A percentile compares a stretch with the other conserved stretches of the same genome.
phyloP scores from a whole-genome alignment of 2,329 filamentous ascomycete genomes.

The Ascochyta clinopodiicola region DNA sequence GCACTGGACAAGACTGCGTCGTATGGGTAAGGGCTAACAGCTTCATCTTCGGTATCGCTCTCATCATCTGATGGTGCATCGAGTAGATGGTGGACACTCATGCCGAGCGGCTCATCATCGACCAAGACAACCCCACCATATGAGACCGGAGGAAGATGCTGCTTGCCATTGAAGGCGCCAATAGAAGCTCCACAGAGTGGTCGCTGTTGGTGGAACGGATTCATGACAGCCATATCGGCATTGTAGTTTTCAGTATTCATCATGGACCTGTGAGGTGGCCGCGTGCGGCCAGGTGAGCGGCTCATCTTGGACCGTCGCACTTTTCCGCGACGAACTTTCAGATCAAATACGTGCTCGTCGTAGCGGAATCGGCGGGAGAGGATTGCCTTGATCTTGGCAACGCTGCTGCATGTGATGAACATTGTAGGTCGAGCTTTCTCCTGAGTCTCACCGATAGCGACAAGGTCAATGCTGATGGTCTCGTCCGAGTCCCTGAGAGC shows the following conservation, averaged over 20 bases:
- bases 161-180: slow-evolving; percentile 83
- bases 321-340: slow-evolving; percentile 76
- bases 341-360: slow-evolving; percentile 67
- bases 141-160: slow-evolving; percentile 87
- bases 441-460: slow-evolving; percentile 73
- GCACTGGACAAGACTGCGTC: slow-evolving; percentile 54
- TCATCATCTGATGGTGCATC: slow-evolving; percentile 68
- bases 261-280: slow-evolving; percentile 50
- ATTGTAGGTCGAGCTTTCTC: slow-evolving; percentile 74
- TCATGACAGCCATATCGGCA: slow-evolving; percentile 58
- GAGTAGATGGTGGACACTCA: slow-evolving; percentile 97
- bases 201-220: slow-evolving; percentile 77
- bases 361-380: slow-evolving; percentile 74
- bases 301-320: slow-evolving; percentile 67
- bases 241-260: slow-evolving; percentile 46
- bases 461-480: slow-evolving; percentile 78
- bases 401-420: slow-evolving; percentile 77
- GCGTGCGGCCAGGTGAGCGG: slow-evolving; percentile 37
- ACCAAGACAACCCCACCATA: slow-evolving; percentile 88
- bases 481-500: slow-evolving; percentile 77
- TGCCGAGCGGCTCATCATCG: slow-evolving; percentile 83
- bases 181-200: slow-evolving; percentile 91
- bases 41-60: slow-evolving; percentile 51
- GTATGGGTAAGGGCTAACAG: slow-evolving; percentile 33
- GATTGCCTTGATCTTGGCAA: slow-evolving; percentile 73